Base-by-base conservation (phyloP, 495 filamentous ascomycete genomes). In the Penicillium arizonense region DNA sequence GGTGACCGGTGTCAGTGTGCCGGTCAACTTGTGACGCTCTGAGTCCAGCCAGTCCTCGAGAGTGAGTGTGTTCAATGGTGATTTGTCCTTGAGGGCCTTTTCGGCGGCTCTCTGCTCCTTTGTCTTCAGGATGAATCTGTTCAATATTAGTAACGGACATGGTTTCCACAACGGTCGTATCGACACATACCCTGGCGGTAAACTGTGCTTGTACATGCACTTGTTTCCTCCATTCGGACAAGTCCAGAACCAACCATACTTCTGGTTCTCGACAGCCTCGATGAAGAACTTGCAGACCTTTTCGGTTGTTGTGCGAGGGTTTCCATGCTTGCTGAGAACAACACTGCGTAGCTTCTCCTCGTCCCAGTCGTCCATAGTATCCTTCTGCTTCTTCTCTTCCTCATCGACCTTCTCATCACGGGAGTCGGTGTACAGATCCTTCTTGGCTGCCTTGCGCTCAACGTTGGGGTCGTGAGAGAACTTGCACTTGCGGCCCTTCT, bases 201-300 rank as follows among this genome's bases (percentile, higher is more conserved):
- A 82, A 54, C 87, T 90, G 69, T 99, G 94, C 72, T 87, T 90
- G 65, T 99, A 99, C 87, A 91, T 97, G 87, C 94, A 99, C 73
- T 96, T 88, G 71, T 99, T 86, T 46, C 90, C 95, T 53, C 90
- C 92, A 70, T 97, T 97, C 43, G 94, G 94, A 83, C 94, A 99
- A 33, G 80, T 77, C 94, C 94, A 99, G 74, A 97, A 96, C 94
- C 94, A 99, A 56, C 94, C 94, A 61, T 99, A 99, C 75, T 97
- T 97, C 58, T 88, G 87, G 58, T 97, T 94, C 74, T 99, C 94
- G 47, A 99, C 92, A 3, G 94, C 94, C 52, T 95, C 90, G 70
- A 97, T 94, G 72, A 99, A 99, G 78, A 77, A 96, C 74, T 97
- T 99, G 87, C 94, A 99, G 51, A 97, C 92, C 71, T 96, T 99